phyloP scores from a whole-genome alignment of 352 stramenopile genomes.

The Vaucheria bursata region DNA sequence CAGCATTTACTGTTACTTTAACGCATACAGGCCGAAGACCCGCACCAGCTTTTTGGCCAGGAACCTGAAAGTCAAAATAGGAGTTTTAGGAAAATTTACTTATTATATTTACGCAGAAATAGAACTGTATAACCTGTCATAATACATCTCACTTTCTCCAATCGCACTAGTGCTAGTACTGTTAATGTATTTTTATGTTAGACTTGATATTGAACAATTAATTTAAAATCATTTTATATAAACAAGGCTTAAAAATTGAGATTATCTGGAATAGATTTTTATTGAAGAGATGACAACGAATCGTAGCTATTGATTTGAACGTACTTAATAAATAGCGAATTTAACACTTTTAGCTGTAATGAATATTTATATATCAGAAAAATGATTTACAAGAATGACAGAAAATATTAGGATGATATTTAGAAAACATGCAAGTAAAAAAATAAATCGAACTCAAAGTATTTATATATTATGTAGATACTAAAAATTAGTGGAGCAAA shows the following conservation, averaged over 20 bases:
- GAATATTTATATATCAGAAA: background rate
- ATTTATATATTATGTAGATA: background rate
- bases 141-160: background rate
- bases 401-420: constrained; percentile 2
- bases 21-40: constrained; percentile 34
- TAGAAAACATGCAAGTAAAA: background rate
- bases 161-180: background rate
- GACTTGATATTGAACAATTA: too few relatives aligned
- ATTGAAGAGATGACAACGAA: too few relatives aligned
- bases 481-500: too few relatives aligned
- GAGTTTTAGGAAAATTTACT: background rate
- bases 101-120: background rate
- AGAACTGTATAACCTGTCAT: background rate
- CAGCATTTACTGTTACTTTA: constrained; percentile 20
- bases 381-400: background rate
- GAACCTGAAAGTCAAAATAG: constrained; percentile 22
- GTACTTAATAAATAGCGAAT: background rate
- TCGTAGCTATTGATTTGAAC: too few relatives aligned
- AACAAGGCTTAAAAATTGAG: too few relatives aligned
- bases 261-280: too few relatives aligned
- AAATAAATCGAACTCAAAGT: background rate
- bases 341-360: background rate
- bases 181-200: too few relatives aligned
- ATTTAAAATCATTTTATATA: too few relatives aligned
- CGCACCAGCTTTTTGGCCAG: constrained; percentile 35